A percentile compares a stretch with the other conserved stretches of the same genome.
These are phyloP conservation scores for Phytophthora nicotianae DNA, from an alignment of 352 stramenopile genomes.

Conservation along the genomic window DNA sequence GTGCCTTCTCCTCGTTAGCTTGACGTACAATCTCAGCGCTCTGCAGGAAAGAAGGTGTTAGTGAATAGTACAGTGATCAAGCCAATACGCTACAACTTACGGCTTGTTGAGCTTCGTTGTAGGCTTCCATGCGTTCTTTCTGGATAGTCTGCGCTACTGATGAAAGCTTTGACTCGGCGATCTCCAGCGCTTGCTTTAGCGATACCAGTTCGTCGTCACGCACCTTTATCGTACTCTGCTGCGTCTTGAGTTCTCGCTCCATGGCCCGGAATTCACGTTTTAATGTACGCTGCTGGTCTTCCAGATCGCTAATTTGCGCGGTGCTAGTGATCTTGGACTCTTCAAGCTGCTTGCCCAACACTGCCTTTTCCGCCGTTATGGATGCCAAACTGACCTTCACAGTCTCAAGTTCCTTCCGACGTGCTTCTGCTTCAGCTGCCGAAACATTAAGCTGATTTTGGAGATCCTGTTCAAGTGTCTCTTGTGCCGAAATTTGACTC, in stretches of 20 bases:
- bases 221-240: constrained; percentile 55
- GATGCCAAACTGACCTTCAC: constrained; percentile 21
- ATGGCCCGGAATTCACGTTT: constrained; percentile 64
- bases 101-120: constrained; percentile 53
- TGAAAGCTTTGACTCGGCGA: constrained; percentile 41
- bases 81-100: constrained; percentile 33
- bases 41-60: constrained; percentile 32
- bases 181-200: constrained; percentile 40
- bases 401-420: constrained; percentile 24
- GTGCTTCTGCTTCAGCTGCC: constrained; percentile 18
- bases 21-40: constrained; percentile 53
- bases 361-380: constrained; percentile 26
- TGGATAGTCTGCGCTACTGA: constrained; percentile 42
- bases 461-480: constrained; percentile 28
- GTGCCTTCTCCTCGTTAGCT: constrained; percentile 61
- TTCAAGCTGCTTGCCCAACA: constrained; percentile 31
- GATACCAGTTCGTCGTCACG: constrained; percentile 50
- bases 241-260: constrained; percentile 66
- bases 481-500: constrained; percentile 19
- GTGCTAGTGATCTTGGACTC: constrained; percentile 32
- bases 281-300: constrained; percentile 53
- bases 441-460: constrained; percentile 24
- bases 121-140: constrained; percentile 40
- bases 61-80: background rate
- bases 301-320: constrained; percentile 48